Evolutionary conservation across 306 rosid genomes (phyloP).

Genomic region (Neltuma alba): DNA sequence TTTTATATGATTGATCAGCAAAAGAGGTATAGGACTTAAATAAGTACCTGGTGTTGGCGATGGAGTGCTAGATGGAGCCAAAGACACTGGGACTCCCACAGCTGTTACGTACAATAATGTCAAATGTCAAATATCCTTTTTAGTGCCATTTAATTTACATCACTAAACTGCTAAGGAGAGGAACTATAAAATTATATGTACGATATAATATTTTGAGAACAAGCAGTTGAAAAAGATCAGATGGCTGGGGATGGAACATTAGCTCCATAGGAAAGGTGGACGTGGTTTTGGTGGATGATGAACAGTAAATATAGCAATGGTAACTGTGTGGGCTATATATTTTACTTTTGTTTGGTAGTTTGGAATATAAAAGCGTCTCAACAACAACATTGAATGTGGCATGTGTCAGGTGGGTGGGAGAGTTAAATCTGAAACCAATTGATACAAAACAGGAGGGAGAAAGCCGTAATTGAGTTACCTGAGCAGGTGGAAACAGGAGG

Average conservation of each 20-base stretch:
- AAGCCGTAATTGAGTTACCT: conserved; percentile 28
- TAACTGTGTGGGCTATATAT: background rate
- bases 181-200: too few species aligned
- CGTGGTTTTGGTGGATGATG: too few species aligned
- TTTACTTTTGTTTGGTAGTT: background rate
- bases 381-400: background rate
- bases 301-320: background rate
- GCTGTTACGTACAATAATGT: conserved; percentile 17
- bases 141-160: background rate
- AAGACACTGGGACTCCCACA: conserved; percentile 48
- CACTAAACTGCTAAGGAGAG: background rate
- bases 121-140: background rate
- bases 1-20: too few species aligned
- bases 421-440: too few species aligned
- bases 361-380: too few species aligned
- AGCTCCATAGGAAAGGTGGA: too few species aligned
- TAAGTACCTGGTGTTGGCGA: conserved; percentile 18
- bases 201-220: too few species aligned
- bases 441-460: too few species aligned
- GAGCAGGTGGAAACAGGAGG: conserved; percentile 63
- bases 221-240: too few species aligned
- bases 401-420: background rate
- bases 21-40: too few species aligned
- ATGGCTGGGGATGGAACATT: too few species aligned
- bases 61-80: conserved; percentile 38